Conservation (phyloP, 768 basidiomycete genomes). For the Tylopilus cervinicoccineus region DNA sequence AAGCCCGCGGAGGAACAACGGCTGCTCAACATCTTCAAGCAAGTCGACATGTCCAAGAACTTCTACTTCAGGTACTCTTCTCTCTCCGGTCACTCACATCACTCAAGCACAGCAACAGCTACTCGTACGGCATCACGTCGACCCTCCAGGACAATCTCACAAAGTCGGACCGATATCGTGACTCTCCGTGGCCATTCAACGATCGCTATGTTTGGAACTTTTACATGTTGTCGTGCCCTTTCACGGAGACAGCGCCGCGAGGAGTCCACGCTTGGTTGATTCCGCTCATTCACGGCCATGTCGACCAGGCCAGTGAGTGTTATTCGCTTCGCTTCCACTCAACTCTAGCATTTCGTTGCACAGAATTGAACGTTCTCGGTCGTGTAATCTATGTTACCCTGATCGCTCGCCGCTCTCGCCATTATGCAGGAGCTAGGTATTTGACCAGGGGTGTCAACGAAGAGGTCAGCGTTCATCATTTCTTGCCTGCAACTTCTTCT, state of each 20-base stretch:
- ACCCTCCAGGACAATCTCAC: constrained; percentile 91
- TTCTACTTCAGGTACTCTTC: constrained; percentile 87
- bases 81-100: not conserved
- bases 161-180: constrained; percentile 41
- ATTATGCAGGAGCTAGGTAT: constrained; percentile 94
- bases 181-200: constrained; percentile 64
- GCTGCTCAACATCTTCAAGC: constrained; percentile 86
- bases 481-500: not conserved
- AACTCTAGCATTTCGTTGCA: not conserved
- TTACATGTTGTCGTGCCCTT: constrained; percentile 73
- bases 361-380: constrained; percentile 88
- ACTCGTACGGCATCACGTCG: constrained; percentile 97
- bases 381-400: constrained; percentile 89
- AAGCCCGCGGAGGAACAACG: constrained; percentile 87
- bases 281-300: constrained; percentile 91
- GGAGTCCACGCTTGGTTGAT: constrained; percentile 78
- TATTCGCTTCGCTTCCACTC: not conserved
- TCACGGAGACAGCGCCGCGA: constrained; percentile 40
- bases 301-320: constrained; percentile 93
- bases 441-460: constrained; percentile 93
- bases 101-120: constrained; percentile 43
- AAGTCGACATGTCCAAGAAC: constrained; percentile 98
- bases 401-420: constrained; percentile 91
- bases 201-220: constrained; percentile 96
- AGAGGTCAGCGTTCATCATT: constrained; percentile 46